These are phyloP conservation scores for Verticillium klebahnii DNA, from an alignment of 2,329 filamentous ascomycete genomes.

Conservation along the genomic window DNA sequence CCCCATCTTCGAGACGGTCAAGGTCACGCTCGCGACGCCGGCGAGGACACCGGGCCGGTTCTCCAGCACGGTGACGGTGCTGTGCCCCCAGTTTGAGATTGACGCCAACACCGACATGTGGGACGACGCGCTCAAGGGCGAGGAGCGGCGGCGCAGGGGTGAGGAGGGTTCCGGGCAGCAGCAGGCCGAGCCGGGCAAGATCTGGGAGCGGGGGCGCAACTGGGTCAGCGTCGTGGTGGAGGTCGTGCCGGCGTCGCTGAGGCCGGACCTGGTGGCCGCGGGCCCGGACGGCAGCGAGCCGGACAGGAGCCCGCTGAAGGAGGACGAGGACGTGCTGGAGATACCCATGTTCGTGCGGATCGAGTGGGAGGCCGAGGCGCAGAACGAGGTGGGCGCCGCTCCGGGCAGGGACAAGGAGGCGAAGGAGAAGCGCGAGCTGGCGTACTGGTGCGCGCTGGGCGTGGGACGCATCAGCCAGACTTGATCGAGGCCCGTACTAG, in stretches of 20 bases:
- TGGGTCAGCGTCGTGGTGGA: conserved; percentile 95
- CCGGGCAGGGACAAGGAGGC: conserved; percentile 45
- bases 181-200: conserved; percentile 81
- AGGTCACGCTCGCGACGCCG: conserved; percentile 82
- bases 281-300: conserved; percentile 18
- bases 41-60: conserved; percentile 73
- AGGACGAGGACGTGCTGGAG: conserved; percentile 68
- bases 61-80: conserved; percentile 76
- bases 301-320: conserved; percentile 43
- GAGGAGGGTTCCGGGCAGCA: conserved; percentile 39
- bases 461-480: conserved; percentile 69
- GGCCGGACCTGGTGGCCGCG: conserved; percentile 28
- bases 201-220: conserved; percentile 92
- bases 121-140: conserved; percentile 79
- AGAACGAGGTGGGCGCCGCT: conserved; percentile 57
- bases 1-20: conserved; percentile 86
- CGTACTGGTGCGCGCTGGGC: conserved; percentile 93
- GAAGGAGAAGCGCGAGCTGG: conserved; percentile 79
- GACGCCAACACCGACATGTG: conserved; percentile 83
- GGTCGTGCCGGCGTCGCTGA: conserved; percentile 64
- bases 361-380: conserved; percentile 77
- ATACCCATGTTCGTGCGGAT: conserved; percentile 91
- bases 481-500: conserved; percentile 9
- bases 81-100: conserved; percentile 92
- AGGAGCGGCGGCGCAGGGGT: conserved; percentile 31